Evolutionary conservation across 2,329 filamentous ascomycete species (phyloP), one percentile per base, ranked within the genome.

Genomic region (Penicillium sp.): DNA sequence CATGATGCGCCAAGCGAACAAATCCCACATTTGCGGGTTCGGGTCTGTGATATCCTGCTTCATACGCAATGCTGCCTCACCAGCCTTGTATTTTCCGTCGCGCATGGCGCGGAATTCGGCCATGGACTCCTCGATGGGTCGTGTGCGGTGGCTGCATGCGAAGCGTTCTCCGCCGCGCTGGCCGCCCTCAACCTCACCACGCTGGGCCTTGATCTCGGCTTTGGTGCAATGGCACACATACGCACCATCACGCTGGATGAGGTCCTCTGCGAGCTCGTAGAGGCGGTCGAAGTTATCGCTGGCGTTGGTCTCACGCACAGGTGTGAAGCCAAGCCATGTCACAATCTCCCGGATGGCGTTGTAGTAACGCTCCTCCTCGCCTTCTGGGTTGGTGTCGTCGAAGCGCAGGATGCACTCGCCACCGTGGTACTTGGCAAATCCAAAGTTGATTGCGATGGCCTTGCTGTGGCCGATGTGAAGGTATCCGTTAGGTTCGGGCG

Each of bases 21-120:
- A 72, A 75, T 97, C 91, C 91, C 91, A 96, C 87, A 95, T 90
- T 70, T 95, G 88, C 6, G 90, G 89, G 67, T 96, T 96, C 28
- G 85, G 84, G 60, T 85, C 84, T 44, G 81, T 80, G n/a, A 83
- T 61, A 56, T 88, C 80, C 76, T 95, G 88, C 75, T 95, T 95
- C 90, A 97, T 96, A 53, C 91, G 83, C 46, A 97, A 74, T 61
- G 88, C 86, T 2, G 88, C 91, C 67, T 88, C 84, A 61, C 83
- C 82, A 1, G 88, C 84, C 67, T 86, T 83, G 71, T 96, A 96
- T 70, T 91, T 87, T 19, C 91, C 91, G 64, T 94, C 88, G 45
- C 83, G 79, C 91, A 97, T 97, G 39, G 82, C 87, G 54, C 88
- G 77, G 68, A 97, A 96, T 65, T 96, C 87, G 48, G 77, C 66